Evolutionary conservation across 345 rosid species (phyloP).

Genomic region (Tarenaya hassleriana): DNA sequence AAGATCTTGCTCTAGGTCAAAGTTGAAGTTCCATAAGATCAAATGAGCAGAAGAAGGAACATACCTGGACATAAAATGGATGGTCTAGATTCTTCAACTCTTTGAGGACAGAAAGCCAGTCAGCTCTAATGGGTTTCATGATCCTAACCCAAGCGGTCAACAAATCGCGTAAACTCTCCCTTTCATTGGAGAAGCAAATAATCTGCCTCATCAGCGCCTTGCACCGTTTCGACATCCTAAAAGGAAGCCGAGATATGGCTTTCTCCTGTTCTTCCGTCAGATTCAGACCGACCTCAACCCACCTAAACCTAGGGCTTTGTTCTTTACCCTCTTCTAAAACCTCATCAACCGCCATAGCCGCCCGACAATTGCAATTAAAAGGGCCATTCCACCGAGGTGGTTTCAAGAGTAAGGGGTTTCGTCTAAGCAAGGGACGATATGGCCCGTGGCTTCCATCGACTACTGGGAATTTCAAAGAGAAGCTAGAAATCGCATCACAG

Average conservation of each 20-base stretch:
- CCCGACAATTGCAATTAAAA: conserved; percentile 19
- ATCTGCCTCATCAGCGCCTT: conserved; percentile 64
- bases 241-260: conserved; percentile 48
- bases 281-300: conserved; percentile 44
- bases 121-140: conserved; percentile 69
- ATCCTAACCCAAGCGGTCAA: conserved; percentile 62
- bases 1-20: too few relatives aligned
- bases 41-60: conserved; percentile 5
- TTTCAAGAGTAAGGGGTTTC: conserved; percentile 14
- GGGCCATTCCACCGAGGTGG: conserved; percentile 7
- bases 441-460: conserved; percentile 19
- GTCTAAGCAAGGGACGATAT: conserved; percentile 10
- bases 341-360: conserved; percentile 10
- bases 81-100: conserved; percentile 50
- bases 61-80: conserved; percentile 59
- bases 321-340: conserved; percentile 21
- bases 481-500: conserved; percentile 23
- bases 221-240: conserved; percentile 57
- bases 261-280: conserved; percentile 42
- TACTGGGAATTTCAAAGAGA: conserved; percentile 17
- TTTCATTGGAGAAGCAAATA: conserved; percentile 40
- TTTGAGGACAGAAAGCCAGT: conserved; percentile 75
- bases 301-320: conserved; percentile 39
- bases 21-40: not conserved
- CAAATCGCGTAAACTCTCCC: conserved; percentile 39